Evolutionary conservation across 1,284 basidiomycete genomes (phyloP), one percentile per base, ranked within the genome.

Genomic region (Somion occarium): DNA sequence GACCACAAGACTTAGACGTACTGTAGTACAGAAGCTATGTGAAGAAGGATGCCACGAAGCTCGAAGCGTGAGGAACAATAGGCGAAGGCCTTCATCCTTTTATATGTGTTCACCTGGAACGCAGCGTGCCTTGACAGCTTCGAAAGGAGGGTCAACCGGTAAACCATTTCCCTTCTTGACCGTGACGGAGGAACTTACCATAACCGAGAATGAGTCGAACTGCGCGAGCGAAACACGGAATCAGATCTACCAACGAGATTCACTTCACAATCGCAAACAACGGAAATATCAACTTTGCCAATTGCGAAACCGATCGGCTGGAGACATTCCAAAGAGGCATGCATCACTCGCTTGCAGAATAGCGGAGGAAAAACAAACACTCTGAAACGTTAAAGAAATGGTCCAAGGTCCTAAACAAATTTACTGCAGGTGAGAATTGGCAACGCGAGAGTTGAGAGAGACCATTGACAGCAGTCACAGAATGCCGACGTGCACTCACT

Each of bases 1-100:
- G 23, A 13, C 30, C 15, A 27, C 9, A 34, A 46, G 26, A 46
- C 25, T n/a, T 46, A 27, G 26, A 46, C 19, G 19, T 27, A 34
- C 30, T 34, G 30, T 7, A 46, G 24, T 23, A 4, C 44, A 13
- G 44, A 27, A 22, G 26, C 13, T 46, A 27, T n/a, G 26, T 23
- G 44, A 46, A 27, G 30, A 46, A 23, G 26, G 34, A 34, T 27
- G 43, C 44, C 44, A 46, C 44, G 44, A 46, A 23, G 44, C 9
- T 26, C 30, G 44, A 27, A 46, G 44, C 19, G 44, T 34, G 24
- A 27, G 44, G 26, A 46, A 46, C 26, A 27, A 34, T 46, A n/a
- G 43, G 23, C 7, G 43, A 24, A n/a, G 34, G 26, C n/a, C n/a
- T 34, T 19, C n/a, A n/a, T 27, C 15, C 23, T 27, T 23, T 46